Percentiles rank a stretch among this genome's conserved stretches.
Evolutionary conservation across 441 rosid genomes (phyloP).

Genomic region (Arabidopsis hybrid): DNA sequence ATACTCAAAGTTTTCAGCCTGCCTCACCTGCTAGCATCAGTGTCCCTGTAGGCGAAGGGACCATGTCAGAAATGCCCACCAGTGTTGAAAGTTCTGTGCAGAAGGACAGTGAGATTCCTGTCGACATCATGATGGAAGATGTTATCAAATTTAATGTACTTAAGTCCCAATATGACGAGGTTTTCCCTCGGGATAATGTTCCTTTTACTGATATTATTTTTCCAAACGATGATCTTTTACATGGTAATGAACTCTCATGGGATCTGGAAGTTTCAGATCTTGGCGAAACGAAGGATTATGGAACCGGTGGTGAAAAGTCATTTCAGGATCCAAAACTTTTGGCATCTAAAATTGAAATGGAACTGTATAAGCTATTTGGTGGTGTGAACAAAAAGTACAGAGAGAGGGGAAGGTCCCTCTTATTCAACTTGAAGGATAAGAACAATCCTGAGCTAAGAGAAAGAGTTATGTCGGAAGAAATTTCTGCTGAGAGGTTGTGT

Average conservation of each 20-base stretch:
- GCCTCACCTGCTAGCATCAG: conserved; percentile 34
- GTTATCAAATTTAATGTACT: conserved; percentile 45
- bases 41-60: conserved; percentile 36
- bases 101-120: conserved; percentile 37
- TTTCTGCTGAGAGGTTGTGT: conserved; percentile 77
- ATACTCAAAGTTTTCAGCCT: conserved; percentile 19
- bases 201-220: conserved; percentile 74
- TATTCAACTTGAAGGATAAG: conserved; percentile 92
- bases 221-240: conserved; percentile 91
- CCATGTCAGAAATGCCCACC: conserved; percentile 34
- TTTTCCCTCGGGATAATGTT: conserved; percentile 64
- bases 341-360: conserved; percentile 81
- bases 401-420: conserved; percentile 92
- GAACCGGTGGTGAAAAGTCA: conserved; percentile 40
- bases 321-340: conserved; percentile 57
- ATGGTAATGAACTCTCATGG: conserved; percentile 97
- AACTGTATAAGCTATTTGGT: conserved; percentile 83
- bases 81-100: conserved; percentile 43
- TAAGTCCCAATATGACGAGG: conserved; percentile 53
- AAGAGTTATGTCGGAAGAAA: conserved; percentile 81
- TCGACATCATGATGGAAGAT: conserved; percentile 38
- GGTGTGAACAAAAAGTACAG: conserved; percentile 97
- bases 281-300: conserved; percentile 48
- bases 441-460: conserved; percentile 92
- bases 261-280: conserved; percentile 64